A percentile compares a stretch with the other conserved stretches of the same genome.
These are phyloP conservation scores for Aspergillus floridensis DNA, from an alignment of 2,329 filamentous ascomycete species.

Conservation along the genomic window DNA sequence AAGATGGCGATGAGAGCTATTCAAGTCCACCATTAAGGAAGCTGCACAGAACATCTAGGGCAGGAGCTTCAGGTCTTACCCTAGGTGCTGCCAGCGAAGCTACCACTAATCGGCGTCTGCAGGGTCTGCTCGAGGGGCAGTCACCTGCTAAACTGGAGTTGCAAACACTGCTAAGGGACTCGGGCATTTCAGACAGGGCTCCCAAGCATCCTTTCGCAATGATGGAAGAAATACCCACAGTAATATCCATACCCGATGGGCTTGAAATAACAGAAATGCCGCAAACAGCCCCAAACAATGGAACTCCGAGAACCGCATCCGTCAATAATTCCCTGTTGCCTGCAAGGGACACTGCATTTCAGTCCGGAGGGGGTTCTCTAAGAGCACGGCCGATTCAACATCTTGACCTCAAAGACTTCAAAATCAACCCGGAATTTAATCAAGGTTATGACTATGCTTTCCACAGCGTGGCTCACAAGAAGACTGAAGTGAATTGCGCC, in stretches of 20 bases:
- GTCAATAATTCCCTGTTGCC: not conserved
- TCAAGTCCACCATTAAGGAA: not conserved
- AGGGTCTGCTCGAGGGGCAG: constrained; percentile 32
- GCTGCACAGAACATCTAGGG: not conserved
- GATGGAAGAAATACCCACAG: not conserved
- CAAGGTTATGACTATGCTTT: constrained; percentile 71
- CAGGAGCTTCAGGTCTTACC: not conserved
- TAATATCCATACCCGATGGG: not conserved
- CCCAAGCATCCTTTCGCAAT: not conserved
- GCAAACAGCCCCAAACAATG: not conserved
- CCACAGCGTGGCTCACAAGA: constrained; percentile 69
- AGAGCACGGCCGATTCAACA: constrained; percentile 57
- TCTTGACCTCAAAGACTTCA: constrained; percentile 72
- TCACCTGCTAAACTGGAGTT: constrained; percentile 24
- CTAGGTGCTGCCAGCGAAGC: constrained; percentile 1
- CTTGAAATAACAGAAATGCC: not conserved
- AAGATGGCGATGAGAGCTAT: constrained; percentile 47
- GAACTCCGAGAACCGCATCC: not conserved
- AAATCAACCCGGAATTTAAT: constrained; percentile 71
- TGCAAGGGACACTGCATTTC: not conserved
- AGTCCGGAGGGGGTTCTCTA: constrained; percentile 46
- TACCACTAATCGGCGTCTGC: constrained; percentile 25
- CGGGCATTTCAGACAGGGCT: constrained; percentile 3
- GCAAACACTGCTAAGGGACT: not conserved
- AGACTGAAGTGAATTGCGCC: constrained; percentile 66